A percentile compares a stretch with the other conserved stretches of the same genome.
Evolutionary conservation across 2,329 filamentous ascomycete genomes (phyloP).

Genomic region (Epichloe bromicola): DNA sequence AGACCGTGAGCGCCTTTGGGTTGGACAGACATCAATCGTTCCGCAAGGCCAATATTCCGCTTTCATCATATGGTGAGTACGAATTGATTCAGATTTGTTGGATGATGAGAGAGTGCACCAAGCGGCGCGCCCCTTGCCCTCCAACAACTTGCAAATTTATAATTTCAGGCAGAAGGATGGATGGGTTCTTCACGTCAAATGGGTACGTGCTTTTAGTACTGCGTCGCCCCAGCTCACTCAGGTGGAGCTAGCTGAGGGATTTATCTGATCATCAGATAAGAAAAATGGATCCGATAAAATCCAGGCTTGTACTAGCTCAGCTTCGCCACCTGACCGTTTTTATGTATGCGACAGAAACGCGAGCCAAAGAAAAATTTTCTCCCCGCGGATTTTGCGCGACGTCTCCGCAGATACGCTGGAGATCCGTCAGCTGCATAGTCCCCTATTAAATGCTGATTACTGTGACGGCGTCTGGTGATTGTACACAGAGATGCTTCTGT

Average conservation of each 20-base stretch:
- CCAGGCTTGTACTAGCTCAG: constrained; percentile 8
- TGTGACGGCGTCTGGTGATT: background rate
- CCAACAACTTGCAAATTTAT: background rate
- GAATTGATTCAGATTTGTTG: no score
- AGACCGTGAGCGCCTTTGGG: no score
- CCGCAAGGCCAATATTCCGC: no score
- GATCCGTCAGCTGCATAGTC: background rate
- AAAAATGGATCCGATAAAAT: constrained; percentile 26
- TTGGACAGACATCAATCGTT: no score
- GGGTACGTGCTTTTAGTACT: no score
- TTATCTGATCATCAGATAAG: constrained; percentile 47
- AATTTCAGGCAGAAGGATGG: background rate
- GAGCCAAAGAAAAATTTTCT: background rate
- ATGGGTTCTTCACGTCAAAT: background rate
- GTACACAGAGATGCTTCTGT: background rate
- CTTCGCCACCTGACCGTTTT: background rate
- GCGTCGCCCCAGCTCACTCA: background rate
- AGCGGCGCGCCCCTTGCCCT: no score
- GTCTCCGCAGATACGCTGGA: background rate
- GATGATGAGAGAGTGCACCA: no score
- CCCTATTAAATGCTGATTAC: background rate
- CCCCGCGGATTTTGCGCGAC: background rate
- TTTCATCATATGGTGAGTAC: no score
- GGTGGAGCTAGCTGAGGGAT: constrained; percentile 26
- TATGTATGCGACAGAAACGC: background rate